Conservation (phyloP, 495 filamentous ascomycete genomes). For the Penicillium goetzii region DNA sequence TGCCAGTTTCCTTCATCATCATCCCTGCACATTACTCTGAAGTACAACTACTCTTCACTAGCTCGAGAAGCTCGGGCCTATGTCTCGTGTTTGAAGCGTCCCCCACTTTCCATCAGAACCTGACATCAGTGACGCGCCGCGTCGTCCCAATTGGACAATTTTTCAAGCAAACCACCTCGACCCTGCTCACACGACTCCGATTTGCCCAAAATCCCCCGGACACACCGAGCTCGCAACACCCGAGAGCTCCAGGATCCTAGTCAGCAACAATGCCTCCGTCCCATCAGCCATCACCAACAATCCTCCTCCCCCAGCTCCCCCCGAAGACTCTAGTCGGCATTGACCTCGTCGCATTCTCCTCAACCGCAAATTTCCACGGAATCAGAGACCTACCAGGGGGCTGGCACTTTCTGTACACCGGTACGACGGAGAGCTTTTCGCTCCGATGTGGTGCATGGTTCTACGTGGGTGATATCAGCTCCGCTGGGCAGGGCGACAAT, state of each 20-base stretch:
- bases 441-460: conserved; percentile 67
- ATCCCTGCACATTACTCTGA: neutral
- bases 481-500: conserved; percentile 19
- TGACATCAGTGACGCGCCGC: conserved; percentile 13
- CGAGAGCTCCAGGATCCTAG: neutral
- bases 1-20: neutral
- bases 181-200: neutral
- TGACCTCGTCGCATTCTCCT: conserved; percentile 58
- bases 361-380: conserved; percentile 59
- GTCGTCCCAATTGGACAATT: conserved; percentile 2
- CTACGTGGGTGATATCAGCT: conserved; percentile 46
- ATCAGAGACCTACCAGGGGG: conserved; percentile 61
- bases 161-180: conserved; percentile 10
- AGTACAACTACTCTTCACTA: neutral
- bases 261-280: conserved; percentile 24
- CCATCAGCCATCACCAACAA: conserved; percentile 44
- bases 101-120: neutral
- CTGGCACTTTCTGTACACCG: conserved; percentile 66
- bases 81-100: neutral
- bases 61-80: neutral
- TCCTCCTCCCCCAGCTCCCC: conserved; percentile 53
- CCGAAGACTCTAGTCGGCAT: conserved; percentile 55
- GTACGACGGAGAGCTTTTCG: conserved; percentile 58
- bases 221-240: neutral
- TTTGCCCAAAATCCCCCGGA: neutral